phyloP scores from a whole-genome alignment of 768 basidiomycete species.

The Psilocybe cyanescens region DNA sequence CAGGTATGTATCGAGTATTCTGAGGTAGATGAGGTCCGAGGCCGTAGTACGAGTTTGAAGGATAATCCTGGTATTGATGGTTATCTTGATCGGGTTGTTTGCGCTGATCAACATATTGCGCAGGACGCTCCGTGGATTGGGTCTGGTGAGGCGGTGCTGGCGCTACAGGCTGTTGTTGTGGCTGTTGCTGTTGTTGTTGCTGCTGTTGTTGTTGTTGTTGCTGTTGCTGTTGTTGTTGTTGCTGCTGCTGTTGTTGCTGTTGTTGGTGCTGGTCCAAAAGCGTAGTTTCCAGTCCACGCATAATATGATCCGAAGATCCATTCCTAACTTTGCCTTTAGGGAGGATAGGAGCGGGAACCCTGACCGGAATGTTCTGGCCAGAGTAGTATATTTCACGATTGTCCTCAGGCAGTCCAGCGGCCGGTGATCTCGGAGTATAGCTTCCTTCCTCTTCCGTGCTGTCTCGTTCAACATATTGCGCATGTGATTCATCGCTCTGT shows the following conservation, averaged over 20 bases:
- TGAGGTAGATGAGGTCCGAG: conserved; percentile 22
- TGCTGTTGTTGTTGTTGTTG: conserved; percentile 22
- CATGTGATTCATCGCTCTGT: conserved; percentile 28
- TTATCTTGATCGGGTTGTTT: conserved; percentile 13
- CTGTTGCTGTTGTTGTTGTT: conserved; percentile 21
- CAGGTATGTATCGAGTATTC: conserved; percentile 38
- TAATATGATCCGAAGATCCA: conserved; percentile 63
- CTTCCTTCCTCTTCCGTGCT: conserved; percentile 54
- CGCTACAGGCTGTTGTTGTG: conserved; percentile 14
- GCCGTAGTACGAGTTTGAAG: conserved; percentile 18
- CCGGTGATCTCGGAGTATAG: conserved; percentile 73
- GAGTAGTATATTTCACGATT: conserved; percentile 30
- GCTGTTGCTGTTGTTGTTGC: conserved; percentile 24
- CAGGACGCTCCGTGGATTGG: conserved; percentile 22
- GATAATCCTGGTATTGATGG: conserved; percentile 29
- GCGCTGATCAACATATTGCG: conserved; percentile 23
- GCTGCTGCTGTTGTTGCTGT: conserved; percentile 16
- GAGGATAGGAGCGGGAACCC: conserved; percentile 31
- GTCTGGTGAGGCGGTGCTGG: conserved; percentile 19
- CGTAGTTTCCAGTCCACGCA: conserved; percentile 61
- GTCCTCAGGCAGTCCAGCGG: conserved; percentile 57
- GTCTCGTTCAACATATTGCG: conserved; percentile 38
- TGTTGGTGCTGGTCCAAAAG: conserved; percentile 43
- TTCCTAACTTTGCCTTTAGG: conserved; percentile 52
- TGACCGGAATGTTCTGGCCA: conserved; percentile 23